Conservation (phyloP, 257 asterid species). For the Solanum phureja region DNA sequence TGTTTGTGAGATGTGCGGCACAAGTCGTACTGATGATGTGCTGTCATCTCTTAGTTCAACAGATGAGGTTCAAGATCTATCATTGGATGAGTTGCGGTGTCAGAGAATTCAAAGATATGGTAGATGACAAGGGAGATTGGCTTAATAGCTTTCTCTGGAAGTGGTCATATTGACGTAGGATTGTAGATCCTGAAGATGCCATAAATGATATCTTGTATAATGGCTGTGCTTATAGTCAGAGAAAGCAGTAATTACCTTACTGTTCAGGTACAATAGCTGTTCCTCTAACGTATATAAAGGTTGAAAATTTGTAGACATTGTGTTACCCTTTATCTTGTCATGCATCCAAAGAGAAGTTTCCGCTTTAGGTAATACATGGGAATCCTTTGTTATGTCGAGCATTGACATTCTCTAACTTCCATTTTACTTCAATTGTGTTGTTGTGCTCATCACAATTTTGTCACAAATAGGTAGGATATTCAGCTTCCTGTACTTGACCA, state of each 20-base stretch:
- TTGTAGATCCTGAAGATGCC: not conserved
- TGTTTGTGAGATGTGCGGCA: constrained; percentile 69
- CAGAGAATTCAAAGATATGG: constrained; percentile 58
- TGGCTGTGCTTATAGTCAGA: not conserved
- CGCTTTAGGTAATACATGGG: not conserved
- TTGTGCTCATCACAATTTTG: not conserved
- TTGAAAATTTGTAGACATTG: not conserved
- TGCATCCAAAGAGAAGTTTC: not conserved
- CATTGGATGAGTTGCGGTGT: constrained; percentile 52
- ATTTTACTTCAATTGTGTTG: not conserved
- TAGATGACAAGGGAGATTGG: constrained; percentile 8
- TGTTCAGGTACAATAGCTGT: not conserved
- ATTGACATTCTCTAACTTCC: not conserved
- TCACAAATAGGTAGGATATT: not conserved
- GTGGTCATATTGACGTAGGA: not conserved
- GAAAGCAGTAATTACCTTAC: not conserved
- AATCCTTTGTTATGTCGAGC: not conserved
- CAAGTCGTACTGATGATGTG: constrained; percentile 12
- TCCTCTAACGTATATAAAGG: not conserved
- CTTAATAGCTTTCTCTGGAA: not conserved
- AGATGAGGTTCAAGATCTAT: constrained; percentile 14
- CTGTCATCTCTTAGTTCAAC: not conserved
- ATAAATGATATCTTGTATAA: not conserved
- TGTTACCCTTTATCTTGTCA: not conserved
- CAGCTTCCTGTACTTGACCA: not conserved